Percentiles rank a stretch among this genome's conserved stretches.
phyloP scores from a whole-genome alignment of 1,284 basidiomycete species.

The Sporisorium iseilematis-ciliati region DNA sequence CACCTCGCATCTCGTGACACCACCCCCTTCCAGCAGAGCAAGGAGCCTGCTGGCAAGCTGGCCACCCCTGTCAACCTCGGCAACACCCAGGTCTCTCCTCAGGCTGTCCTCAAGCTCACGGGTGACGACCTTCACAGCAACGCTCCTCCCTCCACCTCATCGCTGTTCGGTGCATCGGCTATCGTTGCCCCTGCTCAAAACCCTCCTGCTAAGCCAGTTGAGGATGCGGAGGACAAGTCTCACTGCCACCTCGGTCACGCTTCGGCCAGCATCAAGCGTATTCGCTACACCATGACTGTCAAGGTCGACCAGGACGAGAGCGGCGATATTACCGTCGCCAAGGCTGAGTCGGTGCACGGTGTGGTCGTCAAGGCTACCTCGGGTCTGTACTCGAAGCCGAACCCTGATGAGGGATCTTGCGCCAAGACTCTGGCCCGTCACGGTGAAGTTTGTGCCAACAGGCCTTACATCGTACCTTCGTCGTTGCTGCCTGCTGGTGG shows the following conservation, averaged over 20 bases:
- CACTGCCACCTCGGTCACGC: conserved; percentile 32
- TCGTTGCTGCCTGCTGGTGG: conserved; percentile 10
- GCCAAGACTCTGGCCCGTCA: conserved; percentile 40
- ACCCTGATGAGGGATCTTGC: conserved; percentile 35
- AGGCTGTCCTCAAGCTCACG: conserved; percentile 24
- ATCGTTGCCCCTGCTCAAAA: conserved; percentile 8
- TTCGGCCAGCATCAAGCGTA: conserved; percentile 24
- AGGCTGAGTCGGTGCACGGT: conserved; percentile 5
- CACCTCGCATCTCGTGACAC: conserved; percentile 22
- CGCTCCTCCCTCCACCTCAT: not conserved
- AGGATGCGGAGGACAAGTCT: conserved; percentile 8
- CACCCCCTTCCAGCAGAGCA: not conserved
- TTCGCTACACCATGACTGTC: conserved; percentile 38
- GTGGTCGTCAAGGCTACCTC: conserved; percentile 35
- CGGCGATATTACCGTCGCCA: conserved; percentile 10
- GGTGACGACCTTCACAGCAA: conserved; percentile 31
- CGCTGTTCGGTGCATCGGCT: conserved; percentile 1
- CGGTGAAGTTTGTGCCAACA: conserved; percentile 35
- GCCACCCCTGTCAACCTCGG: conserved; percentile 26
- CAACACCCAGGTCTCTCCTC: not conserved
- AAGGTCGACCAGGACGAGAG: conserved; percentile 36
- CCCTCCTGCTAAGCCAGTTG: not conserved
- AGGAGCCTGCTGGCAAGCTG: conserved; percentile 27
- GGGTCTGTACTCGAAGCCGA: conserved; percentile 27
- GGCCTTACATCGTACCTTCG: conserved; percentile 40